Base-by-base conservation (phyloP, 352 stramenopile species). In the Globisporangium lucens region DNA sequence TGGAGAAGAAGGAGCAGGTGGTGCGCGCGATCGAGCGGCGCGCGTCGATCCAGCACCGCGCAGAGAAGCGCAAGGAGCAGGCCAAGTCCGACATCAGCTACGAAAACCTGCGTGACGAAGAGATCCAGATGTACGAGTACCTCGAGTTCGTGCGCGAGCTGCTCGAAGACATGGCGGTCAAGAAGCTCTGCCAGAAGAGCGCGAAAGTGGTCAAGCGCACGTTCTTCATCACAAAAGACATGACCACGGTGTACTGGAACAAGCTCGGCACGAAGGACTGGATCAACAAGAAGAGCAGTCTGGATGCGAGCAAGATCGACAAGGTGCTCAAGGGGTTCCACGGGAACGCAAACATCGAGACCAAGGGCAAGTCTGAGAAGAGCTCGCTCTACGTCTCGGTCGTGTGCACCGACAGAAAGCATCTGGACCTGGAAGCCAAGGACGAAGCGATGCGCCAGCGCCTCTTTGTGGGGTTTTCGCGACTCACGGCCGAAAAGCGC, bases 81-180 rank as follows among this genome's bases (percentile, higher is more conserved):
- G 77, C 70, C 38, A 74, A 76, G 53, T 79, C 78, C n/a, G 80
- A 90, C 65, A 77, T 89, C 41, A 82, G 70, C 35, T 87, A 89
- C 65, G 84, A 90, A 33, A 88, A 83, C 43, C 61, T 92, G 8
- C 58, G 69, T n/a, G 75, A 87, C 63, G 80, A 88, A 6, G 82
- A 90, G 53, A 79, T 89, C 33, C 71, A 84, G 30, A 79, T 81
- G 61, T 88, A 88, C 67, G 82, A 90, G 61, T 90, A 92, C 62
- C 69, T 90, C 30, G 80, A 90, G 72, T 92, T 92, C 60, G 72
- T 92, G 2, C 80, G 79, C 29, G 76, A 83, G 49, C 55, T 92
- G 13, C 69, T 89, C 4, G 80, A 90, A 30, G 84, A 82, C 13
- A 74, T 87, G n/a, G 35, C 65, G 12, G 38, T 92, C 46, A 89